Percentiles rank a stretch among this genome's conserved stretches.
phyloP scores from a whole-genome alignment of 1,284 basidiomycete genomes.

The Sporisorium graminicola region DNA sequence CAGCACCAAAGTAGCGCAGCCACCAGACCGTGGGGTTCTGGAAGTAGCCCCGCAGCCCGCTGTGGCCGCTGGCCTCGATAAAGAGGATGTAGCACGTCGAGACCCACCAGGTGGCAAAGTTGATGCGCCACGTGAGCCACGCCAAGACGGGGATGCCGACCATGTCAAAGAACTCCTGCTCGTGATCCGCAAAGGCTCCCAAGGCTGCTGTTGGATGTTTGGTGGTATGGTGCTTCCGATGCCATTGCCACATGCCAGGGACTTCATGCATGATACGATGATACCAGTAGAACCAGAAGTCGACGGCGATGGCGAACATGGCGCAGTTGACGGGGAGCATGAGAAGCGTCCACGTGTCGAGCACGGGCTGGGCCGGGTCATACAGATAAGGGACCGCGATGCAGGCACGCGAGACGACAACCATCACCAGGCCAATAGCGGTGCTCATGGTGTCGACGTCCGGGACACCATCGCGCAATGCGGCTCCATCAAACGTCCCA shows the following conservation, averaged over 20 bases:
- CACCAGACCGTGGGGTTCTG: slow-evolving; percentile 54
- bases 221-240: slow-evolving; percentile 59
- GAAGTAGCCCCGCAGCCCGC: slow-evolving; percentile 60
- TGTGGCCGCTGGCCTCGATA: slow-evolving; percentile 51
- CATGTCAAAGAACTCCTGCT: slow-evolving; percentile 63
- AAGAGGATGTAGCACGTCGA: slow-evolving; percentile 39
- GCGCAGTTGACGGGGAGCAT: slow-evolving; percentile 50
- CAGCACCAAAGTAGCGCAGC: slow-evolving; percentile 50
- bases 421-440: slow-evolving; percentile 32
- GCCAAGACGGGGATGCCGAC: slow-evolving; percentile 54
- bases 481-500: slow-evolving; percentile 59
- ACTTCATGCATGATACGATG: slow-evolving; percentile 62
- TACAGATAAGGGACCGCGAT: slow-evolving; percentile 44
- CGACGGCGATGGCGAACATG: slow-evolving; percentile 40
- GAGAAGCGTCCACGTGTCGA: slow-evolving; percentile 17
- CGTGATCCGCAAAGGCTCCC: slow-evolving; percentile 56
- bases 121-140: slow-evolving; percentile 47
- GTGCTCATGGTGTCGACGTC: slow-evolving; percentile 41
- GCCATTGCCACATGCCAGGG: slow-evolving; percentile 45
- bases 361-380: slow-evolving; percentile 16
- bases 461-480: slow-evolving; percentile 55
- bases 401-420: slow-evolving; percentile 25
- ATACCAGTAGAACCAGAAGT: slow-evolving; percentile 66
- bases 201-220: slow-evolving; percentile 61
- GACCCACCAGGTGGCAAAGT: slow-evolving; percentile 52